Base-by-base conservation (phyloP, 805 yeast genomes). In the Hanseniaspora hatyaiensis region DNA sequence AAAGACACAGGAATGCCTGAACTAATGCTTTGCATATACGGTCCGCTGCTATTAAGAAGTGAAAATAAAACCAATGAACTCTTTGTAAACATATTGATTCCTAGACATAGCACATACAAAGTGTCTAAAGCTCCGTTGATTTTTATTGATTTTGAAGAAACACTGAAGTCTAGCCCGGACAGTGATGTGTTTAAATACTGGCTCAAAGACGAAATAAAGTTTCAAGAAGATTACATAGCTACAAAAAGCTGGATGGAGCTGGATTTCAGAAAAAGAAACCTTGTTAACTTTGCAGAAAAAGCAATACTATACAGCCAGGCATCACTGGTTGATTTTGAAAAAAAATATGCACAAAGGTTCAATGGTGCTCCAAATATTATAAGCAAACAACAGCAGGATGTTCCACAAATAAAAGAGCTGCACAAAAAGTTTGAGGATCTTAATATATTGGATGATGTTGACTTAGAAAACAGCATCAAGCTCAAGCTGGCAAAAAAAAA, bases 1-100 rank as follows among this genome's bases (percentile, higher is more conserved):
- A 71, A 70, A n/a, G 54, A 65, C 1, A 30, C 29, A 19, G 96
- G 96, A 1, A 59, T 59, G 11, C 67, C 81, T 1, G 68, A 71
- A 18, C 67, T 86, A 16, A 65, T 86, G 41, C 65, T 87, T 9
- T 77, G 78, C 51, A 52, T 88, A 1, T 71, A 71, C 54, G 95
- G 95, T 1, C 34, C 33, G 11, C 11, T 45, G 8, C 15, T 34
- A 2, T 9, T 45, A 19, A 24, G 29, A 5, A 19, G 26, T 6
- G 19, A 13, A 5, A 11, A 16, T 0, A 63, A 70, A 0, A 53
- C 80, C 12, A 59, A 60, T 1, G 12, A 37, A 3, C 12, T 48
- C 1, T 45, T 45, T 13, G 37, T 48, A 4, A 19, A 28, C 2
- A 36, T 48, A 15, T 36, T 30, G 19, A 37, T 48, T 15, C 51